Evolutionary conservation across 75 land plant species (phyloP), one percentile per base, ranked within the genome.

Genomic region (Isoetes taiwanensis): DNA sequence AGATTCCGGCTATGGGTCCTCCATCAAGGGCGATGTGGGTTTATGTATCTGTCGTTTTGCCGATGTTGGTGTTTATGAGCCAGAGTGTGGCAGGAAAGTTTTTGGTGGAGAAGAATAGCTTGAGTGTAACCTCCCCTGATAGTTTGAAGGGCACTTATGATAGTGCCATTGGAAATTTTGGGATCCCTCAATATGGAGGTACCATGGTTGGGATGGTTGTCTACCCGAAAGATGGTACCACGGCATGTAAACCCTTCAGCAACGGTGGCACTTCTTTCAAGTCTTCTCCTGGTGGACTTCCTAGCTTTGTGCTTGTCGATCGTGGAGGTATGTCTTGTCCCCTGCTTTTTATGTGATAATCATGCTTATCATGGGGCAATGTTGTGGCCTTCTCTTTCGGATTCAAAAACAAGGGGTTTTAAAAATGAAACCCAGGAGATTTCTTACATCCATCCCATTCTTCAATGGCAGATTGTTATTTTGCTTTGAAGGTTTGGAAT

Each of bases 161-260:
- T 34, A 78, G 73, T 38, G 90, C 95, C 2, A 88, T 88, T 29
- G 95, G 90, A 1, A 90, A 90, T 61, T 90, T 90, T 53, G 97
- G 97, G 2, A 54, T 86, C 8, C 97, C 93, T 17, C 90, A 88
- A 56, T 84, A 88, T 57, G 95, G 95, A 0, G 95, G 90, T 4
- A 80, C 82, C 26, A 69, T 88, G 81, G 77, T 77, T 2, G 95
- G 95, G 0, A 43, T 65, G 1, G 95, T 88, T 14, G 71, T 67
- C 9, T 84, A 80, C 60, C 90, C 95, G 2, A 68, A 76, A 34
- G 57, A 74, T 24, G 77, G 72, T 11, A 16, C 56, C 52, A 83
- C 81, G 41, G 87, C 70, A 5, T 83, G 87, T 26, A 69, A 65
- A 64, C 62, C 54, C 0, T 71, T 72, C 34, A 67, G 56, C 58